Percentiles rank a stretch among this genome's conserved stretches.
phyloP scores from a whole-genome alignment of 495 filamentous ascomycete species.

The Lophiostoma macrostomum region DNA sequence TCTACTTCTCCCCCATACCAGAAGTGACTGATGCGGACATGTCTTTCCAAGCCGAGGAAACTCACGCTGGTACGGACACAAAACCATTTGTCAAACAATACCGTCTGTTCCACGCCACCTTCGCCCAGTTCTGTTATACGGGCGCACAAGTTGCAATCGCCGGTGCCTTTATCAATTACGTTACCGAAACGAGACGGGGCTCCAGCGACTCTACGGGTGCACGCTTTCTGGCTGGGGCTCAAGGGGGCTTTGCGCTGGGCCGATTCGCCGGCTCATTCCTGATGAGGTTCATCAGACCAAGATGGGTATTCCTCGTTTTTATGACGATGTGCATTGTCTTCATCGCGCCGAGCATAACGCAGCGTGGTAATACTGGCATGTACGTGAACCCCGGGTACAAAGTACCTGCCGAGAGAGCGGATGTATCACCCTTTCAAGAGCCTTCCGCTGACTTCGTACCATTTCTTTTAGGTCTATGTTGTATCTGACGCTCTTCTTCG shows the following conservation, averaged over 20 bases:
- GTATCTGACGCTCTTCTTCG: constrained; percentile 58
- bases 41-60: constrained; percentile 50
- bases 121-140: constrained; percentile 73
- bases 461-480: too few relatives aligned
- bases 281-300: constrained; percentile 53
- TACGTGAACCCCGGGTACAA: too few relatives aligned
- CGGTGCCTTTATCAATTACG: constrained; percentile 52
- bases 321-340: constrained; percentile 40
- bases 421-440: too few relatives aligned
- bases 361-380: constrained; percentile 47
- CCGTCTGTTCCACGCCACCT: constrained; percentile 59
- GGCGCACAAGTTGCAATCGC: constrained; percentile 54
- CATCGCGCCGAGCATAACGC: constrained; percentile 35
- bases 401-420: too few relatives aligned
- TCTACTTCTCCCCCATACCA: constrained; percentile 43
- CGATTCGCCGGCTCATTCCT: constrained; percentile 49
- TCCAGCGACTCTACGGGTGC: constrained; percentile 44
- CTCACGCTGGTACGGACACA: constrained; percentile 43
- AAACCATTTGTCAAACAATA: constrained; percentile 51
- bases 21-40: constrained; percentile 56
- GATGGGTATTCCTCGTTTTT: constrained; percentile 50
- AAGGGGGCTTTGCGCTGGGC: constrained; percentile 56
- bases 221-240: constrained; percentile 54
- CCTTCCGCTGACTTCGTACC: too few relatives aligned
- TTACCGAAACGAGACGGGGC: constrained; percentile 44